Base-by-base conservation (phyloP, 352 stramenopile genomes). In the Globisporangium paroecandrum region DNA sequence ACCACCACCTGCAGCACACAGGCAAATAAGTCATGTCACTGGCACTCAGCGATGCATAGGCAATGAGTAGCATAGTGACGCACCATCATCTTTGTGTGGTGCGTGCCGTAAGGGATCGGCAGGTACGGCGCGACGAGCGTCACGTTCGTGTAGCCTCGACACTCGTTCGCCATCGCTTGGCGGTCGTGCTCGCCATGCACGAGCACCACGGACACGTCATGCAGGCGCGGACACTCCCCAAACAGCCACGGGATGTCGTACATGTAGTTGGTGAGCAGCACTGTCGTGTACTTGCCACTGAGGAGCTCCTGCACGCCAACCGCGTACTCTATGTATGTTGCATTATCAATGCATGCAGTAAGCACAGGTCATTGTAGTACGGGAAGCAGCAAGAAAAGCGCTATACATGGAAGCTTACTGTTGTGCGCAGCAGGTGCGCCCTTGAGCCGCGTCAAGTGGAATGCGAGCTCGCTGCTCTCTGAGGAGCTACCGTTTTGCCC, bases 51-150 rank as follows among this genome's bases (percentile, higher is more conserved):
- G 29, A 32, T 32, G 4, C 29, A 32, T 32, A 32, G 4, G 18
- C 12, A 58, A 64, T 38, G 3, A 12, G 20, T 62, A 51, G 53
- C 63, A 32, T 25, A 38, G 12, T 34, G 9, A 15, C 2, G 18
- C 53, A 69, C 82, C 67, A 94, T 72, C 82, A 93, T 94, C 61
- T 97, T 97, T 0, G 87, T 93, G 70, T 97, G 89, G 73, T 97
- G 88, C 24, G 83, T 94, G 10, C 89, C 89, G 69, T 93, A 96
- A 3, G 87, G 77, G 62, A 95, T 93, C 10, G 87, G 85, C 43
- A 95, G 75, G 9, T 76, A 77, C 15, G 89, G 89, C n/a, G 81
- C 75, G 4, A 93, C 74, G 9, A 77, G 64, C 34, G 72, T 87
- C 49, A 93, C 77, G 68, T 93, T 91, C 24, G 70, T 8, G 66